Conservation (phyloP, 805 yeast genomes). For the Lipomyces oligophaga region DNA sequence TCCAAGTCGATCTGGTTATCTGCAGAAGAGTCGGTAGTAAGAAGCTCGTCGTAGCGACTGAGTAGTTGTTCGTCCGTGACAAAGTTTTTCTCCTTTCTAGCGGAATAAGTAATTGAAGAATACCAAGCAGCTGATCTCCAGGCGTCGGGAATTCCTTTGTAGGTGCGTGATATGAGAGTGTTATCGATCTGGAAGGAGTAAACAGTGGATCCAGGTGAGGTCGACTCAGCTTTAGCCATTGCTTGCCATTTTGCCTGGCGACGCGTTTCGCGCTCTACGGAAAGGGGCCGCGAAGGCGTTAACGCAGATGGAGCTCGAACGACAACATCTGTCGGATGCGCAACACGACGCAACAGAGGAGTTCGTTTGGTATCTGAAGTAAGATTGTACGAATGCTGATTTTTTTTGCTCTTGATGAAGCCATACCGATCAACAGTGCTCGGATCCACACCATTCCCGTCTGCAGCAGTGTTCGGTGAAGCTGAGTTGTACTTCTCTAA, state of each 20-base stretch:
- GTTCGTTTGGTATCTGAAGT: too few relatives aligned
- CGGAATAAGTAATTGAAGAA: conserved; percentile 21
- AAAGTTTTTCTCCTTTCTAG: neutral
- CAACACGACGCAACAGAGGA: too few relatives aligned
- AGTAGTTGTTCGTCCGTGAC: neutral
- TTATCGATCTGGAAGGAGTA: conserved; percentile 7
- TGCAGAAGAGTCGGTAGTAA: conserved; percentile 13
- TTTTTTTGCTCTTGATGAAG: conserved; percentile 4
- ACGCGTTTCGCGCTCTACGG: conserved; percentile 5
- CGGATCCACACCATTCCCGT: conserved; percentile 21
- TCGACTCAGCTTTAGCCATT: conserved; percentile 5
- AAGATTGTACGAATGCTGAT: neutral
- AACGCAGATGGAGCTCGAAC: too few relatives aligned
- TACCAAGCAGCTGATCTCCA: conserved; percentile 29
- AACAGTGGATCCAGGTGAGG: neutral
- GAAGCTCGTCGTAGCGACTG: neutral
- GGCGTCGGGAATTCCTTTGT: conserved; percentile 30
- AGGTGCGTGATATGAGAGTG: conserved; percentile 15
- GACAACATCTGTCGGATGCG: too few relatives aligned
- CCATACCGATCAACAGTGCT: conserved; percentile 25
- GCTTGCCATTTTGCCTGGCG: conserved; percentile 12
- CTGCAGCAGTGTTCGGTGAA: conserved; percentile 6
- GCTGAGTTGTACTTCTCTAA: conserved; percentile 7
- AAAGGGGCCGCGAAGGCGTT: neutral
- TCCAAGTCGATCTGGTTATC: conserved; percentile 30